Base-by-base conservation (phyloP, 2,329 filamentous ascomycete species). In the Penicillium sp. region DNA sequence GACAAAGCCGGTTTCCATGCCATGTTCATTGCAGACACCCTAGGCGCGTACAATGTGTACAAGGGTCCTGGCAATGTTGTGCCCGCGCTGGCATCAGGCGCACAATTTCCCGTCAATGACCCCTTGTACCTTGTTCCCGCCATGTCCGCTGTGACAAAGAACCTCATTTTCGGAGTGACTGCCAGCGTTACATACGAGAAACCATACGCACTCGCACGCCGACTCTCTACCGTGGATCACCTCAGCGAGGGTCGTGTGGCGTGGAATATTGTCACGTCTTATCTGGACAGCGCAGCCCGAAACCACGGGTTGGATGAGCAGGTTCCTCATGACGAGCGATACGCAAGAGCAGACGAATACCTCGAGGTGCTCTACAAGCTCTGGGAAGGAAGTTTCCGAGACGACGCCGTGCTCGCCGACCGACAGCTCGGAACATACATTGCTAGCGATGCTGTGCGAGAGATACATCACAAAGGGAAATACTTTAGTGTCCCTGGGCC, bases 151-250 rank as follows among this genome's bases (percentile, higher is more conserved):
- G 75, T 72, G 2, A 78, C 78, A 1, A 72, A 76, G 57, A 73
- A 72, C 23, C 63, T 81, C 52, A 72, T 77, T 0, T 77, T 83
- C 1, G 80, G 78, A 0, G 77, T 80, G 3, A 82, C 81, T 0
- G 80, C 80, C 0, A 80, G 78, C 0, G 80, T 79, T 0, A 82
- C 80, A 0, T 82, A 81, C 44, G 80, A 82, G 29, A 74, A 79
- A 53, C 79, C 81, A 2, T 82, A 81, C 46, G 78, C 81, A 36
- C 73, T 82, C 11, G 81, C 81, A 0, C 75, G 80, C 0, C 76
- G 79, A 6, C 80, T 83, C 51, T 80, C 81, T 1, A 81, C 78
- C 0, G 66, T 83, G 5, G 80, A 82, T 54, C 79, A 82, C 54
- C 66, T 82, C 11, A 80, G 75, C 36, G 68, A 72, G 33, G 79